These are phyloP conservation scores for Fusarium verticillioides DNA, from an alignment of 2,329 filamentous ascomycete species.

Conservation along the genomic window DNA sequence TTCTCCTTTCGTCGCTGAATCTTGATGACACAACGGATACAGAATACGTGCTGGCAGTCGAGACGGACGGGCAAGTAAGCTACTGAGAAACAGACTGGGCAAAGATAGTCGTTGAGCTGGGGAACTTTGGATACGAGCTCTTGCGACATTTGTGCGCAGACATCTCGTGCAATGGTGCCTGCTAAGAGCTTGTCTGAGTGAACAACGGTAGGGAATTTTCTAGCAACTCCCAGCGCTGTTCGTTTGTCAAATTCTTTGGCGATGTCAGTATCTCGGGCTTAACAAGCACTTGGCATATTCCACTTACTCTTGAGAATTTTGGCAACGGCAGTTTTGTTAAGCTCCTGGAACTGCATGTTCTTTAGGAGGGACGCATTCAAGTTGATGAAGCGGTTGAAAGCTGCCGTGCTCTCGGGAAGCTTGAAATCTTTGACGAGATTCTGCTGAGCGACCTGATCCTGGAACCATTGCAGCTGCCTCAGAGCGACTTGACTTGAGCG, in stretches of 20 bases:
- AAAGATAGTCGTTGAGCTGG: constrained; percentile 85
- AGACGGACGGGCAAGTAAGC: constrained; percentile 85
- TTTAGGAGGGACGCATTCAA: constrained; percentile 83
- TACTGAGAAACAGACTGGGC: constrained; percentile 82
- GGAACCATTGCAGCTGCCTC: constrained; percentile 76
- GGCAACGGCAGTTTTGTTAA: constrained; percentile 79
- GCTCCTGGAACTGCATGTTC: constrained; percentile 84
- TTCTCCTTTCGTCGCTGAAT: constrained; percentile 77
- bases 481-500: constrained; percentile 74
- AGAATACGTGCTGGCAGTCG: constrained; percentile 81
- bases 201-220: constrained; percentile 69
- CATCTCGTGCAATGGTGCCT: constrained; percentile 76
- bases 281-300: background rate
- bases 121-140: constrained; percentile 80
- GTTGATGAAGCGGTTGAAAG: constrained; percentile 75
- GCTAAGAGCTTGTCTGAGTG: constrained; percentile 70
- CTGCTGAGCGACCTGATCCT: constrained; percentile 70
- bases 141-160: constrained; percentile 78
- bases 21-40: constrained; percentile 84
- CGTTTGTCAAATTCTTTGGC: constrained; percentile 85
- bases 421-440: constrained; percentile 72
- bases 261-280: constrained; percentile 16
- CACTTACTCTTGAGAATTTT: constrained; percentile 86
- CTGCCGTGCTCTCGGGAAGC: constrained; percentile 70
- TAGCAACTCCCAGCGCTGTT: constrained; percentile 76